Conservation (phyloP, 495 filamentous ascomycete genomes). For the Neurospora terricola region DNA sequence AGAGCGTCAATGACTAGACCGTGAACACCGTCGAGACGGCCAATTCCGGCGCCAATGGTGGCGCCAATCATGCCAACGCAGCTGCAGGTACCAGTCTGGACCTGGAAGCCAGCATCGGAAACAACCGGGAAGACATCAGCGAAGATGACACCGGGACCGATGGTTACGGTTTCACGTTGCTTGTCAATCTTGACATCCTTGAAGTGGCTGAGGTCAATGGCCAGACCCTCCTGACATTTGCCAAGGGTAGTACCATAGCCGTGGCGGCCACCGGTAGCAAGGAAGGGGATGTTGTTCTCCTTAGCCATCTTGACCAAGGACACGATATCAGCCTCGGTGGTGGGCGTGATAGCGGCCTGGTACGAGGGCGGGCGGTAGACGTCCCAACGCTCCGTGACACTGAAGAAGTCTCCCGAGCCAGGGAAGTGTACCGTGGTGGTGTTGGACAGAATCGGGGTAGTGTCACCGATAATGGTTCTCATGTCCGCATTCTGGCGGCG, state of each 20-base stretch:
- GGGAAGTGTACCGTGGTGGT: not conserved
- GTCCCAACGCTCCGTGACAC: not conserved
- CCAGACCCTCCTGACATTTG: constrained; percentile 14
- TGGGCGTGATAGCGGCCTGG: not conserved
- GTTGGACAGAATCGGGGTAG: not conserved
- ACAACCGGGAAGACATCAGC: not conserved
- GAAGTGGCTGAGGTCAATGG: constrained; percentile 24
- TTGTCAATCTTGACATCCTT: constrained; percentile 18
- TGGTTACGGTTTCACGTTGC: not conserved
- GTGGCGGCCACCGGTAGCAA: constrained; percentile 9
- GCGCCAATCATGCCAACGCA: constrained; percentile 29
- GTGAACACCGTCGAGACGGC: constrained; percentile 22
- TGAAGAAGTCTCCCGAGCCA: not conserved
- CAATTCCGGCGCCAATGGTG: constrained; percentile 34
- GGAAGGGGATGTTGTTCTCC: constrained; percentile 4
- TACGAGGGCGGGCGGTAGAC: not conserved
- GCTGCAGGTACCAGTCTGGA: constrained; percentile 4
- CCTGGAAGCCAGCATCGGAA: not conserved
- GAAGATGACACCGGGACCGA: not conserved
- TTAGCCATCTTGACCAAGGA: not conserved
- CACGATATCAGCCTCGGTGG: not conserved
- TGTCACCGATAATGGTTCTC: not conserved
- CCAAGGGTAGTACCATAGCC: constrained; percentile 1
- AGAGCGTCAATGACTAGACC: constrained; percentile 30
- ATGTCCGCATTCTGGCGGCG: not conserved